These are phyloP conservation scores for Colletotrichum sp. DNA, from an alignment of 2,329 filamentous ascomycete genomes.

Conservation along the genomic window DNA sequence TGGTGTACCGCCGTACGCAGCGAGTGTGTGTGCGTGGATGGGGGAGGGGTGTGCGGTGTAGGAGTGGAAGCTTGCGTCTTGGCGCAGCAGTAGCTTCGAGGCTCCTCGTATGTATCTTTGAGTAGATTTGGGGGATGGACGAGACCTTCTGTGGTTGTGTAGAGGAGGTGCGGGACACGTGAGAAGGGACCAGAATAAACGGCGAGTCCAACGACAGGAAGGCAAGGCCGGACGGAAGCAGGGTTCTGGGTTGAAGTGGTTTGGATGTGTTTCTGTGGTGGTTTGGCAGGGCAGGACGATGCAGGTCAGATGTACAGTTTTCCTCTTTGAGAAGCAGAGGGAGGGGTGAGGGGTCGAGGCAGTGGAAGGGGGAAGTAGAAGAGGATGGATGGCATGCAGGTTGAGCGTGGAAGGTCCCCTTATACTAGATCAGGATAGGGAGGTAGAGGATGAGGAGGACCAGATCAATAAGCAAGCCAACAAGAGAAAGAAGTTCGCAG, in stretches of 20 bases:
- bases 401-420: constrained; percentile 1
- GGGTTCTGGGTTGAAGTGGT: not conserved
- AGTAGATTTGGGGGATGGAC: not conserved
- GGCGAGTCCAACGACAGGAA: not conserved
- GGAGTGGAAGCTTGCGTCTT: constrained; percentile 16
- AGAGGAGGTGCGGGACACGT: constrained; percentile 1
- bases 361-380: constrained; percentile 2
- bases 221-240: not conserved
- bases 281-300: constrained; percentile 6
- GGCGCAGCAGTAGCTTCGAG: constrained; percentile 19
- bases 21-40: not conserved
- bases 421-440: constrained; percentile 15
- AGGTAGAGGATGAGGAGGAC: not conserved
- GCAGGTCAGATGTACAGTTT: constrained; percentile 16
- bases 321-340: constrained; percentile 13
- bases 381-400: constrained; percentile 9
- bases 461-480: not conserved
- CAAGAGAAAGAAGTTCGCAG: not conserved
- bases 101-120: constrained; percentile 6
- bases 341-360: constrained; percentile 8
- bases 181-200: constrained; percentile 1
- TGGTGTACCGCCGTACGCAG: not conserved
- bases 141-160: not conserved
- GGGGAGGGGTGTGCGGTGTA: constrained; percentile 4
- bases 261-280: not conserved